Base-by-base conservation (phyloP, 805 yeast genomes). In the Jamesozyma rosinii region DNA sequence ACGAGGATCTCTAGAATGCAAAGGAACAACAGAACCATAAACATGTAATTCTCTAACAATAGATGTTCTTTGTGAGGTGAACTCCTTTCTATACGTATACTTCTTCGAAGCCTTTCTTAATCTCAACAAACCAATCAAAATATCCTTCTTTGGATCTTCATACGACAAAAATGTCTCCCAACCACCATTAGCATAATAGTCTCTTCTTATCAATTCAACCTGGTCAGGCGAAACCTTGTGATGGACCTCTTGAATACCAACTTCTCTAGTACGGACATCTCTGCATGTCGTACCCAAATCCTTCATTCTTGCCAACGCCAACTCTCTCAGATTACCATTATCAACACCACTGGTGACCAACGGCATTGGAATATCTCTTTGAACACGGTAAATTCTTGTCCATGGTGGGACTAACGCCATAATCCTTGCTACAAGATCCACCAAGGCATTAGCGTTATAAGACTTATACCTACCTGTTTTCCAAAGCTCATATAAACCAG, bases 331-430 rank as follows among this genome's bases (percentile, higher is more conserved):
- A 58, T 92, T 92, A 55, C 98, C 98, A 64, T 92, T 92, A 55
- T 92, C 98, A 35, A 92, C 98, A 56, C 98, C 98, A 1, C 95
- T 83, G 0, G 96, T 84, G 35, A 92, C 98, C 53, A 92, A 71
- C 0, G 98, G 98, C 98, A 92, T 92, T 17, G 98, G 98, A 44
- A 92, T 92, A 72, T 92, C 98, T 70, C 98, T 77, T 68, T 92
- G 98, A 19, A 92, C 98, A 64, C 98, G 81, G 64, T 92, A 92
- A 54, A 92, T 92, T 67, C 98, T 80, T 3, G 98, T 92, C 98
- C 98, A 92, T 3, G 98, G 98, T 21, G 98, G 98, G 5, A 92
- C 97, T 45, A 92, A 71, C 0, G 97, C 96, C 71, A 92, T 69
- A 42, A 92, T 90, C 57, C 97, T 77, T 0, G 98, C 98, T 40